Evolutionary conservation across 805 yeast genomes (phyloP).

Genomic region (Schizosaccharomyces osmophilus): DNA sequence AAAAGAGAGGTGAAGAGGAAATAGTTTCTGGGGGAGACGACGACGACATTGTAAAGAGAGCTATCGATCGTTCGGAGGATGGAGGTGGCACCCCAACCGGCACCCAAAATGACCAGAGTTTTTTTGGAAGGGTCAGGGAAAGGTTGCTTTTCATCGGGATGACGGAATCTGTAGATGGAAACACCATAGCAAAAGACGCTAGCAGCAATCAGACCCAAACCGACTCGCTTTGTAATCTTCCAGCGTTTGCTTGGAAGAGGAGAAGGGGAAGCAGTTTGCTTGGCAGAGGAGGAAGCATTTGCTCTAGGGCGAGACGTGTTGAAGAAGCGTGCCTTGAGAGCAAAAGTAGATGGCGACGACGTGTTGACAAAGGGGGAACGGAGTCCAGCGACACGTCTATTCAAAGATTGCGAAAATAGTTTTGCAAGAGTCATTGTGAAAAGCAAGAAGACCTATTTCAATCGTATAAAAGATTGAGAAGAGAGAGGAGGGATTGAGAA

Average conservation of each 20-base stretch:
- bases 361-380: no score
- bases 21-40: conserved; percentile 85
- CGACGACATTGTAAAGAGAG: conserved; percentile 61
- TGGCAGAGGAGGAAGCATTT: neutral
- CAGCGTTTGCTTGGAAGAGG: neutral
- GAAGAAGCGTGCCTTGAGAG: no score
- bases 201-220: neutral
- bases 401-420: no score
- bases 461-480: no score
- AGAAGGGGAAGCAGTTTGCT: neutral
- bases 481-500: no score
- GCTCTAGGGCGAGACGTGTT: no score
- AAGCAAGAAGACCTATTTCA: no score
- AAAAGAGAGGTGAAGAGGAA: conserved; percentile 80
- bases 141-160: conserved; percentile 16
- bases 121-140: conserved; percentile 35
- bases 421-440: no score
- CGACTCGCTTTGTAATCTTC: neutral
- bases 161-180: conserved; percentile 14
- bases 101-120: conserved; percentile 36
- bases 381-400: no score
- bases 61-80: conserved; percentile 67
- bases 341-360: no score
- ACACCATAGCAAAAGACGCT: neutral
- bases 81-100: conserved; percentile 84